A percentile compares a stretch with the other conserved stretches of the same genome.
Conservation (phyloP, 2,329 filamentous ascomycete genomes). For the Fusarium floridanum region DNA sequence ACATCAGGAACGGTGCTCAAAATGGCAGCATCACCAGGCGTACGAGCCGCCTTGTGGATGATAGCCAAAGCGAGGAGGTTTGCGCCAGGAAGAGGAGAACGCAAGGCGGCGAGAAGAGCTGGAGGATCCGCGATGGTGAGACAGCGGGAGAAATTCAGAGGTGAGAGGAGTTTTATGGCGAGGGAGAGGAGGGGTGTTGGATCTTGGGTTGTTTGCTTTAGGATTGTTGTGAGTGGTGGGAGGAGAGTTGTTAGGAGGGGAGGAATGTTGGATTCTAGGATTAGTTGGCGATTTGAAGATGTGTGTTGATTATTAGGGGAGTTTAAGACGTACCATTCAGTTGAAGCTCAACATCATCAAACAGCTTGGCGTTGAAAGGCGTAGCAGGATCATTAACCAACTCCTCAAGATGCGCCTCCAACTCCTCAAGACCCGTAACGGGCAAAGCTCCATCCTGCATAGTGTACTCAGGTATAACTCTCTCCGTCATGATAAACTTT, state of each 20-base stretch:
- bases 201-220: conserved; percentile 64
- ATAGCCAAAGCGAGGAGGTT: conserved; percentile 70
- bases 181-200: conserved; percentile 65
- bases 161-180: conserved; percentile 67
- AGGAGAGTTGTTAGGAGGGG: conserved; percentile 66
- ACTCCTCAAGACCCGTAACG: conserved; percentile 65
- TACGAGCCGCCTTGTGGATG: conserved; percentile 66
- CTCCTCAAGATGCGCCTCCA: conserved; percentile 66
- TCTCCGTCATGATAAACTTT: conserved; percentile 43
- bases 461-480: conserved; percentile 54
- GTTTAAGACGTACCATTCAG: conserved; percentile 59
- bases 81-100: conserved; percentile 66
- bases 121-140: conserved; percentile 65
- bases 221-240: conserved; percentile 65
- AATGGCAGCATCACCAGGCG: conserved; percentile 62
- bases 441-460: conserved; percentile 55
- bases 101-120: conserved; percentile 64
- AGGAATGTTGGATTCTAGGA: conserved; percentile 64
- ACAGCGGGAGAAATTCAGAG: conserved; percentile 64
- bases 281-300: not conserved
- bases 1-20: conserved; percentile 64
- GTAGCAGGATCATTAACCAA: conserved; percentile 60
- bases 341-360: conserved; percentile 71
- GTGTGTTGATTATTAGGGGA: not conserved
- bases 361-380: conserved; percentile 62